These are phyloP conservation scores for Isatis tinctoria DNA, from an alignment of 345 rosid species.

Conservation along the genomic window DNA sequence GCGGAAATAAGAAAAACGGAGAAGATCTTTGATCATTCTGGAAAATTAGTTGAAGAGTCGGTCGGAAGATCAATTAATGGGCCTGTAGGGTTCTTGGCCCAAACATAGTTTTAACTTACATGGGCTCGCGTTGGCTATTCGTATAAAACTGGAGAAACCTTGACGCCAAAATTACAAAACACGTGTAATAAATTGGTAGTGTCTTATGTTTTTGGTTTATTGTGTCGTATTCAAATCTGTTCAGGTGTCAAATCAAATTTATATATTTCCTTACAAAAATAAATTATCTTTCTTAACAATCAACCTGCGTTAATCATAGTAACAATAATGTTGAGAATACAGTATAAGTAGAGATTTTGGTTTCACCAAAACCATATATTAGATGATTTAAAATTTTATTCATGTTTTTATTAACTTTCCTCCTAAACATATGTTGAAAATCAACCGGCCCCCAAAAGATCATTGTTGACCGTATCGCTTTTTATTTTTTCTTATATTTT, in stretches of 20 bases:
- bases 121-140: not conserved
- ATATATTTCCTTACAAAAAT: too few species aligned
- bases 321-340: not conserved
- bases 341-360: not conserved
- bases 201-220: not conserved
- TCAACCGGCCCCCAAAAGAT: not conserved
- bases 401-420: not conserved
- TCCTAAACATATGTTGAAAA: not conserved
- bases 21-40: not conserved
- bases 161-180: too few species aligned
- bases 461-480: conserved; percentile 29
- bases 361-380: not conserved
- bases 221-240: conserved; percentile 14
- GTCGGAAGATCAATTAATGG: not conserved
- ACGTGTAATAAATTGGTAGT: not conserved
- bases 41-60: not conserved
- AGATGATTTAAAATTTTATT: not conserved
- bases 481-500: not conserved
- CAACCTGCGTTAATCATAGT: not conserved
- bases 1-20: not conserved
- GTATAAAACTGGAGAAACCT: not conserved
- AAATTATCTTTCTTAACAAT: not conserved
- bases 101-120: not conserved
- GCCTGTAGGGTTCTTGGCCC: not conserved
- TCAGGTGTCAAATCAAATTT: conserved; percentile 7